These are phyloP conservation scores for Phyllachora maydis DNA, from an alignment of 2,329 filamentous ascomycete species.

Conservation along the genomic window DNA sequence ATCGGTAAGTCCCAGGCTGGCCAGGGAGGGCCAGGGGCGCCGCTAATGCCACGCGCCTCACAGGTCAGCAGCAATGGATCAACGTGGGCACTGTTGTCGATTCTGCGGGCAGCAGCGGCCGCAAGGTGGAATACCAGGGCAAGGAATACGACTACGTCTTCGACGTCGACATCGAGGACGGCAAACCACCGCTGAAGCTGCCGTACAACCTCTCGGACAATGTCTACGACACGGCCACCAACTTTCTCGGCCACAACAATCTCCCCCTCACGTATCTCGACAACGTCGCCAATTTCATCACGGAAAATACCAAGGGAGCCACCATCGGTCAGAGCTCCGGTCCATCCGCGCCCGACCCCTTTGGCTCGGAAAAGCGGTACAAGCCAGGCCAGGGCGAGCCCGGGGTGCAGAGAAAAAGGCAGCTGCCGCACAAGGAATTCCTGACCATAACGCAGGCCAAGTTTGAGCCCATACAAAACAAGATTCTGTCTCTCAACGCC, in stretches of 20 bases:
- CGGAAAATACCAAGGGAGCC: constrained; percentile 71
- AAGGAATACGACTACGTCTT: constrained; percentile 94
- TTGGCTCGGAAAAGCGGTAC: constrained; percentile 61
- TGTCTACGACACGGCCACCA: constrained; percentile 76
- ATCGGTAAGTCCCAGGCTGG: constrained; percentile 11
- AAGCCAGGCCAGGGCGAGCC: constrained; percentile 43
- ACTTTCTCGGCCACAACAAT: constrained; percentile 78
- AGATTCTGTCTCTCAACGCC: constrained; percentile 43
- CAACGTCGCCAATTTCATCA: constrained; percentile 82
- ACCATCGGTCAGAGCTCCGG: constrained; percentile 46
- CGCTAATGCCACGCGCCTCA: constrained; percentile 6
- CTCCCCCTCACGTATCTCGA: constrained; percentile 75
- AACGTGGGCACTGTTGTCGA: constrained; percentile 91
- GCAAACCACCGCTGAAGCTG: constrained; percentile 80
- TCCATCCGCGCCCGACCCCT: constrained; percentile 40
- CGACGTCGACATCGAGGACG: constrained; percentile 89
- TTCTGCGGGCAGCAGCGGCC: constrained; percentile 61
- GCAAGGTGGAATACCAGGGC: constrained; percentile 57
- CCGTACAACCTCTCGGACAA: constrained; percentile 87
- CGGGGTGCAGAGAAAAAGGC: constrained; percentile 24
- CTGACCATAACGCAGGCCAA: constrained; percentile 60
- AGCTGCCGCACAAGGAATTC: constrained; percentile 62
- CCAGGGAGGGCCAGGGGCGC: not conserved
- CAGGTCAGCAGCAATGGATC: constrained; percentile 52
- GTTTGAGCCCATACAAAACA: constrained; percentile 19